phyloP scores from a whole-genome alignment of 2,329 filamentous ascomycete genomes.

The Eutypa lata region DNA sequence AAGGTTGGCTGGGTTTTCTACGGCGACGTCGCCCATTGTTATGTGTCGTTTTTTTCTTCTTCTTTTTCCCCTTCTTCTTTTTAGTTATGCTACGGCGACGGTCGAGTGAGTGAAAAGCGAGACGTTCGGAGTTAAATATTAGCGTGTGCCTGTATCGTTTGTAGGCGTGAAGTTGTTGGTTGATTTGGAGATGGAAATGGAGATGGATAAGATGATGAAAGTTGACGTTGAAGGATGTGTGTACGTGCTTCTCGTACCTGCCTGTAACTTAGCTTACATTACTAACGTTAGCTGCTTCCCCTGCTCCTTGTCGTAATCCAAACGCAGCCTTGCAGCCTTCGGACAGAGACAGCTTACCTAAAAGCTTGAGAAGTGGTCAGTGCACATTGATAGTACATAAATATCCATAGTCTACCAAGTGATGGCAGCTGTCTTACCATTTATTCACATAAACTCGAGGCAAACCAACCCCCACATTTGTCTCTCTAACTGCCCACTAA shows the following conservation, averaged over 20 bases:
- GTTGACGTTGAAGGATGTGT: no score
- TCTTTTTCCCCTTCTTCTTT: no score
- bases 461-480: neutral
- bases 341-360: neutral
- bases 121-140: no score
- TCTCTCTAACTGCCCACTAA: neutral
- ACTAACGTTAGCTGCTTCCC: neutral
- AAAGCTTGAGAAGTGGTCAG: neutral
- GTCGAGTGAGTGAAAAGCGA: no score
- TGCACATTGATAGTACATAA: no score
- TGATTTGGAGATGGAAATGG: neutral
- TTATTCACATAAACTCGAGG: neutral
- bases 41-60: constrained; percentile 3
- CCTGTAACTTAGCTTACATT: neutral
- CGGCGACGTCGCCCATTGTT: constrained; percentile 80
- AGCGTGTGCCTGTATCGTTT: no score
- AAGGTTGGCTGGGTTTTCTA: constrained; percentile 76
- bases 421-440: no score
- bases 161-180: neutral
- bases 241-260: neutral
- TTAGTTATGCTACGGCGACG: no score
- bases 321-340: constrained; percentile 30
- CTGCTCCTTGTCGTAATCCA: constrained; percentile 8
- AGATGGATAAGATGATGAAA: neutral
- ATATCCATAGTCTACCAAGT: no score